Conservation (phyloP, 176 grass and related monocot genomes). For the Carex scoparia region DNA sequence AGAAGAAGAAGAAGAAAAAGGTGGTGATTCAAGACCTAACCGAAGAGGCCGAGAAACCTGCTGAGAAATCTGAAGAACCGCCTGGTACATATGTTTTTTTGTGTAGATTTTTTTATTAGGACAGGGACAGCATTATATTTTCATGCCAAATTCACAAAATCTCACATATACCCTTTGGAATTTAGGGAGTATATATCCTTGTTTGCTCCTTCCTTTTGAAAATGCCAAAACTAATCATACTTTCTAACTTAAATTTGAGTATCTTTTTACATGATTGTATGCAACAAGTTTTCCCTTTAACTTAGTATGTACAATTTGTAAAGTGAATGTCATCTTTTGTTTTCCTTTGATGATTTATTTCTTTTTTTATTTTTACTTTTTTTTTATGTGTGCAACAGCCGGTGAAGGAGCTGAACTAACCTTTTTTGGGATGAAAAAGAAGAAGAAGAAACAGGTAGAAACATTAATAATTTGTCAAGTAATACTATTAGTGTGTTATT, state of each 20-base stretch:
- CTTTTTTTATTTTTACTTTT: neutral
- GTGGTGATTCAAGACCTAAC: conserved; percentile 67
- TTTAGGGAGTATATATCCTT: neutral
- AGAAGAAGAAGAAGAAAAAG: conserved; percentile 99
- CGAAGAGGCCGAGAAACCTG: conserved; percentile 67
- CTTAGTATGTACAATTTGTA: neutral
- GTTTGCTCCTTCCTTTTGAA: neutral
- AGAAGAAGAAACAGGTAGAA: conserved; percentile 71
- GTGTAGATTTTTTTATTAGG: neutral
- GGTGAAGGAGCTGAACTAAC: conserved; percentile 46
- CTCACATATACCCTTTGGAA: neutral
- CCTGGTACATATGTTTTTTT: conserved; percentile 7
- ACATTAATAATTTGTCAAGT: neutral
- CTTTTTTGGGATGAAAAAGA: conserved; percentile 72
- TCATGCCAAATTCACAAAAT: neutral
- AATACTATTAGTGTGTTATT: neutral
- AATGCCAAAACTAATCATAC: neutral
- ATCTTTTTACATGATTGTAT: neutral
- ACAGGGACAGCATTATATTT: neutral
- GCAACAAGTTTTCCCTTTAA: neutral
- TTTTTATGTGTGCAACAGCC: conserved; percentile 32
- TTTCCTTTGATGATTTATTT: conserved; percentile 1
- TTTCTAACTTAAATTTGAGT: neutral
- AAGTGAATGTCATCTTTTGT: neutral
- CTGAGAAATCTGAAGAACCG: conserved; percentile 61